phyloP scores from a whole-genome alignment of 2,329 filamentous ascomycete species.

The Neofusicoccum umdonicola region DNA sequence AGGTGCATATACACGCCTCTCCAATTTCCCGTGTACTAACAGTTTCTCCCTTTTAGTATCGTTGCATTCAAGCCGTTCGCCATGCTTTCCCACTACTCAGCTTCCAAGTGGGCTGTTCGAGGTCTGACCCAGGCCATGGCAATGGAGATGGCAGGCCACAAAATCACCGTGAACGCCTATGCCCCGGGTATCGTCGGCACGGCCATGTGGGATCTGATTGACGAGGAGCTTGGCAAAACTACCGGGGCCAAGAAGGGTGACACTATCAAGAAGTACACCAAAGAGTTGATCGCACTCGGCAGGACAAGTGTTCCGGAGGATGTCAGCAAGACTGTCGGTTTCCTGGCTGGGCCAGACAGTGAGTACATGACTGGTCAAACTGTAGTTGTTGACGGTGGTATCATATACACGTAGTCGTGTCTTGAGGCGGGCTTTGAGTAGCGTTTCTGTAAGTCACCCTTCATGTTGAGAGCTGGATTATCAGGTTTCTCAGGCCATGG shows the following conservation, averaged over 20 bases:
- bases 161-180: constrained; percentile 67
- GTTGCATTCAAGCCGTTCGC: constrained; percentile 61
- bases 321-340: constrained; percentile 62
- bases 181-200: constrained; percentile 67
- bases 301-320: constrained; percentile 61
- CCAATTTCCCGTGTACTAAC: background rate
- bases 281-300: constrained; percentile 56
- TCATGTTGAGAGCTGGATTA: too few relatives aligned
- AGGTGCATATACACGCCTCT: constrained; percentile 28
- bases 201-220: constrained; percentile 68
- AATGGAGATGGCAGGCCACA: constrained; percentile 62
- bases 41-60: constrained; percentile 37
- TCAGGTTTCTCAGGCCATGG: too few relatives aligned
- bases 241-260: constrained; percentile 52
- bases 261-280: constrained; percentile 54
- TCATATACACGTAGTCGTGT: constrained; percentile 42
- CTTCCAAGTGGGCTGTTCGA: constrained; percentile 65
- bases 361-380: constrained; percentile 68
- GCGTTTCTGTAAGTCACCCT: too few relatives aligned
- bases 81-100: constrained; percentile 61
- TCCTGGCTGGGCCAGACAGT: constrained; percentile 57
- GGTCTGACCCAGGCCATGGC: constrained; percentile 66
- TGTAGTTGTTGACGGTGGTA: constrained; percentile 60
- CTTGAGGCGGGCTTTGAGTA: too few relatives aligned
- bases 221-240: constrained; percentile 56